These are phyloP conservation scores for Goffeauzyma gilvescens DNA, from an alignment of 768 basidiomycete species.

Conservation along the genomic window DNA sequence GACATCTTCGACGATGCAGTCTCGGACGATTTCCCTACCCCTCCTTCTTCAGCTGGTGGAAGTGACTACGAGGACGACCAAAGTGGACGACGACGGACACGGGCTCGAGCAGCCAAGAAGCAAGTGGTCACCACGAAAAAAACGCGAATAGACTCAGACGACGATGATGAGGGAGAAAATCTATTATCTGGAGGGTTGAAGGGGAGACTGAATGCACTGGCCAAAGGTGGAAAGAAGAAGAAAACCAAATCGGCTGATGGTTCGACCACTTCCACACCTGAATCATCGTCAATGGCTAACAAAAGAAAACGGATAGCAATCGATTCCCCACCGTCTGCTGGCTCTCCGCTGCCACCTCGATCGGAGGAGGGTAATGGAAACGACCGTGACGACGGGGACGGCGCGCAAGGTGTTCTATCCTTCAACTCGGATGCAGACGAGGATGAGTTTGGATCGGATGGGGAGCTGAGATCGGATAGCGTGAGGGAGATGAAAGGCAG, in stretches of 20 bases:
- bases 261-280: too few relatives aligned
- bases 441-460: background rate
- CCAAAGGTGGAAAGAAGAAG: background rate
- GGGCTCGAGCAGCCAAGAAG: background rate
- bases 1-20: constrained; percentile 1
- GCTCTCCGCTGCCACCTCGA: background rate
- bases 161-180: background rate
- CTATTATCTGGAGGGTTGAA: background rate
- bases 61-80: background rate
- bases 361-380: background rate
- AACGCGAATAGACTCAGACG: background rate
- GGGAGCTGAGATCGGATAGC: background rate
- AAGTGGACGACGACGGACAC: background rate
- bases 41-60: too few relatives aligned
- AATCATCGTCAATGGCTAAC: too few relatives aligned
- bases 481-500: too few relatives aligned
- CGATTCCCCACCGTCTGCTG: background rate
- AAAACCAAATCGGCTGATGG: background rate
- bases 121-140: too few relatives aligned
- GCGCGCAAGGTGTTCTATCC: background rate
- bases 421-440: background rate
- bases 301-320: too few relatives aligned
- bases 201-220: background rate
- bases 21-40: too few relatives aligned
- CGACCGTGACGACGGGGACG: background rate